Base-by-base conservation (phyloP, 768 basidiomycete genomes). In the Macrolepiota dolichaula region DNA sequence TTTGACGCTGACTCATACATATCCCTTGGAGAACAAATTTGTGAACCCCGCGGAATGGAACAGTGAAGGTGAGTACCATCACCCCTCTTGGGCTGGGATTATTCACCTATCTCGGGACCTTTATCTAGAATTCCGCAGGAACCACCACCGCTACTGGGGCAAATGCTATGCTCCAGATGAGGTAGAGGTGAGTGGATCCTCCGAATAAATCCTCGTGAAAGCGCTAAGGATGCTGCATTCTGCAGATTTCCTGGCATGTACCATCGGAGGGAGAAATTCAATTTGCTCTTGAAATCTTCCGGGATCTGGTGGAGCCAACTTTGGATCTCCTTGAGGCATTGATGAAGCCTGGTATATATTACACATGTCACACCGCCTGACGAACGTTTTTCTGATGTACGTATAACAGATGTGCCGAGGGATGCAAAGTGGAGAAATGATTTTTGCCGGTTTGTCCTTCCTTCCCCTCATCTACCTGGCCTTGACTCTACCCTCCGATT, bases 391-490 rank as follows among this genome's bases (percentile, higher is more conserved):
- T 42, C 50, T 63, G 25, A 51, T 12, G 62, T 27, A 38, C 10
- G n/a, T 64, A 42, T 54, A 50, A 36, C 58, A 84, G 82, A 74
- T 50, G 67, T 78, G 46, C 66, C 74, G 27, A 80, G 85, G 22
- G 82, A 89, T 70, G 80, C 81, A 15, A 64, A 80, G 15, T 95
- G 92, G 92, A 81, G 88, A 12, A 94, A 92, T 71, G 91, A 94
- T 64, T 92, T 94, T 68, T 94, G 92, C 75, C 83, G 92, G 82
- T 87, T 35, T 42, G 79, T 74, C 32, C 50, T 51, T 49, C 24
- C 55, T 53, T 29, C 54, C 19, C 32, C 35, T 12, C n/a, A 4
- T 47, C 10, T 32, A 36, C 19, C 27, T 35, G 46, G 12, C 47
- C 50, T 15, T 58, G 40, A 59, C 52, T 17, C 7, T 32, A 3